Evolutionary conservation across 345 rosid species (phyloP).

Genomic region (Eucalyptus erythrocorys): DNA sequence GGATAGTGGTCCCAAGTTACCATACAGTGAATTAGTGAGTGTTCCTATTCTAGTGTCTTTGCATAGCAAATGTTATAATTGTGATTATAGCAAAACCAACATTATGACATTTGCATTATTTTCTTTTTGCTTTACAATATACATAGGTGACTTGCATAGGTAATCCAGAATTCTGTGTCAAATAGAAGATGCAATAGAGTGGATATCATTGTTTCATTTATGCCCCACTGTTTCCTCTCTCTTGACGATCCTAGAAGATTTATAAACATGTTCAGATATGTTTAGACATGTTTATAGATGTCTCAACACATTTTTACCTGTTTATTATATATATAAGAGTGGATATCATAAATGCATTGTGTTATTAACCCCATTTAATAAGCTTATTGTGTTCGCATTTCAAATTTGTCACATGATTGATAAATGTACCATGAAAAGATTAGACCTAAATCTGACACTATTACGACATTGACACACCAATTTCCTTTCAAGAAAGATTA

Average conservation of each 20-base stretch:
- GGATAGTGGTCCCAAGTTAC: conserved; percentile 78
- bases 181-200: neutral
- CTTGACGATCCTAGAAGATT: neutral
- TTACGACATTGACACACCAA: neutral
- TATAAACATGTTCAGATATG: neutral
- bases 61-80: neutral
- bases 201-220: neutral
- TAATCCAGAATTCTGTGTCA: neutral
- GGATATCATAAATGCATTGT: neutral
- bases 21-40: conserved; percentile 83
- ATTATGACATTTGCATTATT: neutral
- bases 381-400: neutral
- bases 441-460: neutral
- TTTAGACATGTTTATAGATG: neutral
- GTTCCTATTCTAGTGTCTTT: neutral
- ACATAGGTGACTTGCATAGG: neutral
- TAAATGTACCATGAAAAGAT: neutral
- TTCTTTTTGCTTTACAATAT: neutral
- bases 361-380: neutral
- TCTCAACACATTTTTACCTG: neutral
- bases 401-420: neutral
- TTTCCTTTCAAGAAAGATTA: neutral
- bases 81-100: neutral
- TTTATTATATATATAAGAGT: neutral
- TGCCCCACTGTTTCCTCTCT: neutral